phyloP scores from a whole-genome alignment of 2,329 filamentous ascomycete species.

The Sporothrix mexicana region DNA sequence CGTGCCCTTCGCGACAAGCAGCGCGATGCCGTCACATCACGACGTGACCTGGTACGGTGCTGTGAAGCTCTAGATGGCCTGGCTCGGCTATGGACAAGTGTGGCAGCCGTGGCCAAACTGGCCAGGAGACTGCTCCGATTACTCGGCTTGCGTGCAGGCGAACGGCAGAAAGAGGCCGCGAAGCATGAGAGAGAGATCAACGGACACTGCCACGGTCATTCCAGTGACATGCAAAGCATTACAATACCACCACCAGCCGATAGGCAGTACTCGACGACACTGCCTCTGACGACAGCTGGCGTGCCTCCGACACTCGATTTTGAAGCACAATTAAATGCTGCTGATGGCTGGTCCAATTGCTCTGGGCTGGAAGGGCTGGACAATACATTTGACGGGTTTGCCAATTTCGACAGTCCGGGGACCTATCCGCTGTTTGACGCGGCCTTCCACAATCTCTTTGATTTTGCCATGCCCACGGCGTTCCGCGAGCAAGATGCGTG shows the following conservation, averaged over 20 bases:
- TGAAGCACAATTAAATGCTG: background rate
- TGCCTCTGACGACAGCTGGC: background rate
- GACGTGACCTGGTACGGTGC: background rate
- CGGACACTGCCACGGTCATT: too few relatives aligned
- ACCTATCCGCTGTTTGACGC: constrained; percentile 14
- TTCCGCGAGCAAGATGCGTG: constrained; percentile 6
- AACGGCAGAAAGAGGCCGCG: background rate
- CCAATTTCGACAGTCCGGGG: constrained; percentile 9
- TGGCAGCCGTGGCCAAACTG: constrained; percentile 4
- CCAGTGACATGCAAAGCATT: background rate
- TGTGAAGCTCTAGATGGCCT: constrained; percentile 3
- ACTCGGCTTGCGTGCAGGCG: background rate
- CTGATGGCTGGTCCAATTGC: background rate
- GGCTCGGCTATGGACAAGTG: constrained; percentile 10
- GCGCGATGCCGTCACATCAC: background rate
- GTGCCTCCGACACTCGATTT: background rate
- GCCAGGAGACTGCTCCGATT: background rate
- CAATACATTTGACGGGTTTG: background rate
- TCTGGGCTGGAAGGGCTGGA: background rate
- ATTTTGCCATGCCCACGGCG: constrained; percentile 3
- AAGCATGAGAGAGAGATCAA: background rate
- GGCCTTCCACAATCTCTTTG: constrained; percentile 7
- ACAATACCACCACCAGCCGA: background rate
- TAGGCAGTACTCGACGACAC: background rate
- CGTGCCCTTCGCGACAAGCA: constrained; percentile 23